Evolutionary conservation across 306 rosid species (phyloP), one percentile per base, ranked within the genome.

Genomic region (Hylodesmum podocarpum): DNA sequence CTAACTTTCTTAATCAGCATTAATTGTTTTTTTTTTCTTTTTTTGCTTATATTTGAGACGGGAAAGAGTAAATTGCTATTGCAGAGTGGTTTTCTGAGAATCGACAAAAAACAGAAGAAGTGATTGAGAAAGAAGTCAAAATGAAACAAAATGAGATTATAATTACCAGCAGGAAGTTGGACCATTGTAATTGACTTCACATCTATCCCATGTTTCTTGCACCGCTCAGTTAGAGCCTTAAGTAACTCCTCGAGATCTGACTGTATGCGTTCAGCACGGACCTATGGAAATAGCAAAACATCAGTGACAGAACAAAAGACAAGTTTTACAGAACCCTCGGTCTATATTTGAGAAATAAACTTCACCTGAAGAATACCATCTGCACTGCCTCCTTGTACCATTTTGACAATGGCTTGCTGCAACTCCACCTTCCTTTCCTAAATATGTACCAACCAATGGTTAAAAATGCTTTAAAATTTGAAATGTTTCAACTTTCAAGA

Each of bases 351-450:
- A 59, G 11, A 57, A 62, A 58, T 33, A 76, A 54, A 74, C 51
- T 70, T 66, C 71, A 94, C 98, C 97, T 94, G 98, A 87, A 94
- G 98, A 76, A 94, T 94, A 80, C 98, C 98, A 82, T 94, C 97
- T 3, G 91, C 88, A 77, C 98, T 94, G 76, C 98, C 98, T 84
- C 98, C 98, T 80, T 92, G 97, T 49, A 85, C 95, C 87, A 94
- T 91, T 86, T 88, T 90, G 80, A 89, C 80, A 69, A 94, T 90
- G 78, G 98, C 98, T 80, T 94, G 98, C 79, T 92, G 92, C 88
- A 91, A 78, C 84, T 94, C 98, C 61, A 36, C 75, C 71, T 90
- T 94, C 84, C 97, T 94, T 84, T 81, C 97, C 97, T 92, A 84
- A 63, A 66, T 62, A 72, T 18, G 54, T 44, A 80, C 21, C 25